These are phyloP conservation scores for Magnolia kwangsiensis DNA, from an alignment of 164 flowering plant genomes.

Conservation along the genomic window DNA sequence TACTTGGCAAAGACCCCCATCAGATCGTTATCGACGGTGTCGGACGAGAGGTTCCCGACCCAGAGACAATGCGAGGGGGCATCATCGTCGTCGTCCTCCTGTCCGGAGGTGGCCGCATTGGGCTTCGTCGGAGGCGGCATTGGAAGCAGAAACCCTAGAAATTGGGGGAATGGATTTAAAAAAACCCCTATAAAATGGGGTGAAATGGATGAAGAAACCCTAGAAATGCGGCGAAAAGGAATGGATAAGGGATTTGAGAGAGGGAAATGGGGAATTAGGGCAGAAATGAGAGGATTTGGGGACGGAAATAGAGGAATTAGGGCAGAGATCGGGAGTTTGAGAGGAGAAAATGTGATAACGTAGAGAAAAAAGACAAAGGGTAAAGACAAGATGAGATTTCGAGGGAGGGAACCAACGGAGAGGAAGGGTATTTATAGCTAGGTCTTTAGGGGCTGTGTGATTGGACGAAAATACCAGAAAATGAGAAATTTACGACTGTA, in stretches of 20 bases:
- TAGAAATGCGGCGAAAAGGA: no score
- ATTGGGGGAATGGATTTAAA: neutral
- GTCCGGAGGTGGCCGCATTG: neutral
- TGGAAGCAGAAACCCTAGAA: conserved; percentile 2
- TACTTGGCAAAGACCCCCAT: conserved; percentile 44
- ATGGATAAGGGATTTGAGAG: neutral
- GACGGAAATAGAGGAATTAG: neutral
- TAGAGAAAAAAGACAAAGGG: neutral
- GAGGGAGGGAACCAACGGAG: neutral
- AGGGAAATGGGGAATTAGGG: no score
- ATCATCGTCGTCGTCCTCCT: conserved; percentile 22
- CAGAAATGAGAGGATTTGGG: neutral
- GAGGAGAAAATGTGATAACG: neutral
- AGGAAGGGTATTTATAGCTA: neutral
- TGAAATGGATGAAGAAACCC: no score
- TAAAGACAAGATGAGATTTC: neutral
- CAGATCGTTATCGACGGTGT: conserved; percentile 59
- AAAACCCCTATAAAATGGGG: neutral
- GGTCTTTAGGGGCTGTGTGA: neutral
- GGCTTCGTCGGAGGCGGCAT: neutral
- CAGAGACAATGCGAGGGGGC: conserved; percentile 58
- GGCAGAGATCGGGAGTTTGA: neutral
- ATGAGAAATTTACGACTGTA: no score
- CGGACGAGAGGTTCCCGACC: conserved; percentile 68
- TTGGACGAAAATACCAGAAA: no score